Base-by-base conservation (phyloP, 768 basidiomycete genomes). In the Russula dissimulans region DNA sequence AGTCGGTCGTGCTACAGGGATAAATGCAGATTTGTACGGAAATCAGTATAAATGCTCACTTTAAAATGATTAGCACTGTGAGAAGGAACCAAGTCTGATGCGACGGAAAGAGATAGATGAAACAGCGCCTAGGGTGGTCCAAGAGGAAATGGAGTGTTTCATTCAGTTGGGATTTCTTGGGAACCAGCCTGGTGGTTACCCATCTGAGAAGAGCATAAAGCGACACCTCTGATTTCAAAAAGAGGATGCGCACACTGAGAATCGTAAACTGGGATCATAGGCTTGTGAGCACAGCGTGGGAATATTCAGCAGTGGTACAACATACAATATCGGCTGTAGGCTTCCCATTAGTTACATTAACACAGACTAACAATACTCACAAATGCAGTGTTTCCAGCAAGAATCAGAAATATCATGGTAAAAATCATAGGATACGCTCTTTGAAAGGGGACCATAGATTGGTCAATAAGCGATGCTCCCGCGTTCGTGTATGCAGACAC, bases 51-150 rank as follows among this genome's bases (percentile, higher is more conserved):
- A 26, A 36, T 41, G 51, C 84, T 54, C 67, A 93, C 92, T 83
- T 91, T 39, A 95, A 73, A 0, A 75, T 64, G 4, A 89, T 41
- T 26, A 97, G 77, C 26, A 95, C 71, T 1, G 81, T 79, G 1
- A 91, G 62, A 5, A 97, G 81, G 66, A 95, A 89, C 91, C 92
- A 93, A 3, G 94, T 97, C 69, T 97, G 94, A 67, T 94, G 91
- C 0, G 91, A 85, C 0, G 93, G 93, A 66, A 95, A 95, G 9
- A 95, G 79, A 70, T 93, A 90, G 11, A 92, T 82, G 68, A 89
- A 95, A 71, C 93, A 95, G 63, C 91, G 83, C 11, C 95, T 83
- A 12, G 95, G 95, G 69, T 97, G 95, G 67, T 97, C 93, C 9
- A 99, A 80, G 8, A 99, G 81, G 70, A 98, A 99, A 57, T 85